These are phyloP conservation scores for Lenwebbia sp. DNA, from an alignment of 345 rosid genomes.

Conservation along the genomic window DNA sequence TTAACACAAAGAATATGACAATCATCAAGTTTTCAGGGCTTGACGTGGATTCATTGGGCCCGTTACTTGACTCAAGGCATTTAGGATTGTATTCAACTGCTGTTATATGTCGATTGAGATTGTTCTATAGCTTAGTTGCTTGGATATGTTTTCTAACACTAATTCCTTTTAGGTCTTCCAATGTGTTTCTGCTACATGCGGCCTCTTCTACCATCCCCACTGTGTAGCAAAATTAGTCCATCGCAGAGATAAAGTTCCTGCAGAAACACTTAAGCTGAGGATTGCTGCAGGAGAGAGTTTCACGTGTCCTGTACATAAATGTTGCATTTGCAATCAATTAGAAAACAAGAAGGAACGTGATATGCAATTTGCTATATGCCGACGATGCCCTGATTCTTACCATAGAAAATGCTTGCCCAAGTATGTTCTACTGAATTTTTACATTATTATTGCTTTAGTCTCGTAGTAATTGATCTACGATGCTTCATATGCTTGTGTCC, in stretches of 20 bases:
- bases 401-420: slow-evolving; percentile 82
- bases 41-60: background rate
- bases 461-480: background rate
- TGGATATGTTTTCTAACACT: background rate
- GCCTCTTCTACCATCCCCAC: slow-evolving; percentile 74
- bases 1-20: background rate
- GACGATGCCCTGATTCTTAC: slow-evolving; percentile 97
- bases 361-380: slow-evolving; percentile 78
- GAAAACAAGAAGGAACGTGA: slow-evolving; percentile 50
- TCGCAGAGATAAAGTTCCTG: slow-evolving; percentile 40
- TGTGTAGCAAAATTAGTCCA: slow-evolving; percentile 58
- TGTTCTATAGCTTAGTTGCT: background rate
- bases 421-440: slow-evolving; percentile 16
- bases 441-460: background rate
- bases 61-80: no score
- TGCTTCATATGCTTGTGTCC: background rate
- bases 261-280: slow-evolving; percentile 37
- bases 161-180: slow-evolving; percentile 49
- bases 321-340: slow-evolving; percentile 51
- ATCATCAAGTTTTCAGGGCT: background rate
- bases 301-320: slow-evolving; percentile 83
- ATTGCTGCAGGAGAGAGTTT: slow-evolving; percentile 52
- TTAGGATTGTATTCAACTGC: background rate
- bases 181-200: slow-evolving; percentile 83
- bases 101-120: background rate